Percentiles rank a stretch among this genome's conserved stretches.
Evolutionary conservation across 2,329 filamentous ascomycete species (phyloP).

Genomic region (Plectosphaerella sp.): DNA sequence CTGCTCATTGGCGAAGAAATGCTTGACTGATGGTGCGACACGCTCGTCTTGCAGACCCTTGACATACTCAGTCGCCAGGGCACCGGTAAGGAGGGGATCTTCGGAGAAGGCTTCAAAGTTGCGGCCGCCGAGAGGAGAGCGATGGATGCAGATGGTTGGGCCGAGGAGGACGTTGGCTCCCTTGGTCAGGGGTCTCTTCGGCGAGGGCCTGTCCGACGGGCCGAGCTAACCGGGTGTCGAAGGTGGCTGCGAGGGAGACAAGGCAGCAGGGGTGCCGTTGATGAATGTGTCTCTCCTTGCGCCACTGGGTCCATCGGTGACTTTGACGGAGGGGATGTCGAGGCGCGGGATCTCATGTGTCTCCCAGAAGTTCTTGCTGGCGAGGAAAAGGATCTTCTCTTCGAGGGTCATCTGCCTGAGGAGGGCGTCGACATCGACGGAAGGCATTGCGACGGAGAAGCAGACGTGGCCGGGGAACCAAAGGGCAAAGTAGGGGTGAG

Average conservation of each 20-base stretch:
- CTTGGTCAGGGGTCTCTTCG: background rate
- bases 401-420: slow-evolving; percentile 10
- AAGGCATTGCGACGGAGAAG: background rate
- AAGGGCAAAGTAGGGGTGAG: background rate
- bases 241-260: slow-evolving; percentile 17
- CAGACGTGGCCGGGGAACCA: background rate
- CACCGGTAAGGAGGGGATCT: slow-evolving; percentile 33
- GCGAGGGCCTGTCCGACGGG: slow-evolving; percentile 14
- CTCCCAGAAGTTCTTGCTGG: slow-evolving; percentile 9
- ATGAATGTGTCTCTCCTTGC: slow-evolving; percentile 2
- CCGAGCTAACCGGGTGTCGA: slow-evolving; percentile 16
- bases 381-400: slow-evolving; percentile 13
- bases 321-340: slow-evolving; percentile 1
- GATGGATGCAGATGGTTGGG: slow-evolving; percentile 44
- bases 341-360: slow-evolving; percentile 3
- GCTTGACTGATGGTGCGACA: slow-evolving; percentile 38
- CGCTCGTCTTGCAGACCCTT: slow-evolving; percentile 26
- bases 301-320: slow-evolving; percentile 3
- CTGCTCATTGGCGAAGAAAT: slow-evolving; percentile 39
- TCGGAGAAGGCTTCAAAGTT: slow-evolving; percentile 36
- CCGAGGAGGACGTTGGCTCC: background rate
- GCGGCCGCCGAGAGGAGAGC: slow-evolving; percentile 34
- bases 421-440: slow-evolving; percentile 9
- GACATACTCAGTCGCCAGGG: slow-evolving; percentile 18
- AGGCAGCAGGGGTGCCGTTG: slow-evolving; percentile 4